Conservation (phyloP, 2,329 filamentous ascomycete species). For the Xylaria sp. region DNA sequence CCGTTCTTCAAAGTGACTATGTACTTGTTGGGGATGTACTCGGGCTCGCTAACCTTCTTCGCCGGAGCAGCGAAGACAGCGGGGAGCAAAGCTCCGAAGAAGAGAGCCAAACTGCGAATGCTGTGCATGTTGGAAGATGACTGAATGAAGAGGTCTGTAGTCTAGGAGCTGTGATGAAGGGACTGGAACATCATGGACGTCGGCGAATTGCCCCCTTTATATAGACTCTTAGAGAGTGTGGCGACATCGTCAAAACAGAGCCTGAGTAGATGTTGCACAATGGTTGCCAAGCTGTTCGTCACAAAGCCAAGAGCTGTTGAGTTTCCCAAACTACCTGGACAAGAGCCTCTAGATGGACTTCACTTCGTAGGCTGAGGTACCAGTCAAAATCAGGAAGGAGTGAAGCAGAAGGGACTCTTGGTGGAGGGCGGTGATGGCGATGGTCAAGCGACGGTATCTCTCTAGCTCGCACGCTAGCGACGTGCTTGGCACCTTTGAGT, state of each 20-base stretch:
- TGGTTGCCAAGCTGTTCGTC: conserved; percentile 22
- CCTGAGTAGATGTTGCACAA: conserved; percentile 25
- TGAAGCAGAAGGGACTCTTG: conserved; percentile 2
- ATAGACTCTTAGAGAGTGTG: conserved; percentile 15
- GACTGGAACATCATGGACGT: neutral
- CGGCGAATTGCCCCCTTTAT: conserved; percentile 16
- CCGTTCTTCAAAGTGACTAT: conserved; percentile 41
- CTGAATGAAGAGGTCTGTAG: neutral
- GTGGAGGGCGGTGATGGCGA: conserved; percentile 8
- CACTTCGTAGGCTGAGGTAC: conserved; percentile 18
- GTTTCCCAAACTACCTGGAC: conserved; percentile 32
- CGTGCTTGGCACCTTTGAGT: conserved; percentile 20
- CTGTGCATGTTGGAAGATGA: conserved; percentile 34
- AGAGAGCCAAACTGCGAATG: conserved; percentile 38
- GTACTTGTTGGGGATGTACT: conserved; percentile 42
- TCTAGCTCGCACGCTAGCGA: neutral
- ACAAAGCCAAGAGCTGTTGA: conserved; percentile 25
- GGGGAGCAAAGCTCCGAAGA: conserved; percentile 41
- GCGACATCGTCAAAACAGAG: neutral
- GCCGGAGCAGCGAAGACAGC: conserved; percentile 37
- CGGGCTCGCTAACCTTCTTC: conserved; percentile 25
- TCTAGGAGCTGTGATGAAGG: conserved; percentile 19
- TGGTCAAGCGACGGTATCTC: conserved; percentile 10
- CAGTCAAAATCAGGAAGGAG: conserved; percentile 38
- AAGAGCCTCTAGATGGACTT: conserved; percentile 6